phyloP scores from a whole-genome alignment of 331 rosid genomes.

The Acacia concinna region DNA sequence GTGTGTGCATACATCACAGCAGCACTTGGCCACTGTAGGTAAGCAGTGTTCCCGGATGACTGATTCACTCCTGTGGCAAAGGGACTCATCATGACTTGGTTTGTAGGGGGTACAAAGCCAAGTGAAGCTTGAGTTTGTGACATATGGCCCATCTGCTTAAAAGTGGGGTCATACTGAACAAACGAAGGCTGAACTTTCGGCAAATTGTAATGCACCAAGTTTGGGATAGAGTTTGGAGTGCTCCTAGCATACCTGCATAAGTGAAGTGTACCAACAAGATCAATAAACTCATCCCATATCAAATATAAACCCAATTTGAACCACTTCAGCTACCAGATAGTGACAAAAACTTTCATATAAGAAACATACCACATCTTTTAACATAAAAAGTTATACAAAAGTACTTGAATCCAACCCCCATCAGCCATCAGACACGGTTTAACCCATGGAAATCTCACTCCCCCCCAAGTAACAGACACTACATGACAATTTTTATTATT shows the following conservation, averaged over 20 bases:
- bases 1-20: slow-evolving; percentile 79
- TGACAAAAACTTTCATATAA: background rate
- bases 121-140: slow-evolving; percentile 51
- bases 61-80: slow-evolving; percentile 64
- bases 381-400: background rate
- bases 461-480: background rate
- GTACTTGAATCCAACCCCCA: slow-evolving; percentile 14
- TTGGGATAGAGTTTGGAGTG: slow-evolving; percentile 56
- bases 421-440: background rate
- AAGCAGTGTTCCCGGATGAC: slow-evolving; percentile 54
- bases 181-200: slow-evolving; percentile 66
- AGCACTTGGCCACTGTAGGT: slow-evolving; percentile 76
- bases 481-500: too few relatives aligned
- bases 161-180: slow-evolving; percentile 65
- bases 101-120: slow-evolving; percentile 58
- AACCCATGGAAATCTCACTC: background rate
- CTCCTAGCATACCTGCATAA: slow-evolving; percentile 72
- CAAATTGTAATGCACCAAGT: slow-evolving; percentile 62
- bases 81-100: slow-evolving; percentile 58
- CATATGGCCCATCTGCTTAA: slow-evolving; percentile 63
- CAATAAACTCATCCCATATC: background rate
- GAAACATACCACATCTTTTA: slow-evolving; percentile 12
- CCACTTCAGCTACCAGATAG: background rate
- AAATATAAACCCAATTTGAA: background rate
- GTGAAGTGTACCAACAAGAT: slow-evolving; percentile 15